Evolutionary conservation across 2,329 filamentous ascomycete species (phyloP).

Genomic region (Sordariomycetes sp.): DNA sequence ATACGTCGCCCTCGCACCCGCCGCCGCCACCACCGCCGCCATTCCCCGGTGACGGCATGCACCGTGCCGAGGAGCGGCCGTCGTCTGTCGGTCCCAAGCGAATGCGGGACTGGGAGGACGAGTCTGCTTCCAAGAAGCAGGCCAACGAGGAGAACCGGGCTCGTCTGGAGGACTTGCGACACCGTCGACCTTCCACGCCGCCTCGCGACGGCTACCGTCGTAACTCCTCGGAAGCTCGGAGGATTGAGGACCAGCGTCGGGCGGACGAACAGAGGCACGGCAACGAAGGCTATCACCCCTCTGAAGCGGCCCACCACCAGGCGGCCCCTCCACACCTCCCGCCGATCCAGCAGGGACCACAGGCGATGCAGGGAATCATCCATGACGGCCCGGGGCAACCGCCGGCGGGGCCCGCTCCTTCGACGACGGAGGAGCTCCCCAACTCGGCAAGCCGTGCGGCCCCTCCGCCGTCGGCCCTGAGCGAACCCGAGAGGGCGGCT

Average conservation of each 20-base stretch:
- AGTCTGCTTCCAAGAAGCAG: slow-evolving; percentile 69
- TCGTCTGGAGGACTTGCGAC: slow-evolving; percentile 73
- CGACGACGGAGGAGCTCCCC: slow-evolving; percentile 42
- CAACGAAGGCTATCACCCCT: slow-evolving; percentile 78
- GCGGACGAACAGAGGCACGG: slow-evolving; percentile 55
- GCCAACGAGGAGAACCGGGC: slow-evolving; percentile 81
- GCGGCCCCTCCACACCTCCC: slow-evolving; percentile 45
- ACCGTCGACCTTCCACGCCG: slow-evolving; percentile 69
- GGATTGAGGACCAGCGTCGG: slow-evolving; percentile 51
- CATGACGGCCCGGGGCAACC: slow-evolving; percentile 33
- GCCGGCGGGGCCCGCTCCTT: slow-evolving; percentile 25
- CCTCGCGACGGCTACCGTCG: slow-evolving; percentile 60
- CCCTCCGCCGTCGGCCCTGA: slow-evolving; percentile 14
- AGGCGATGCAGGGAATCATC: slow-evolving; percentile 40
- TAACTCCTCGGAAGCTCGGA: slow-evolving; percentile 63
- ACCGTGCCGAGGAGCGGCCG: slow-evolving; percentile 58
- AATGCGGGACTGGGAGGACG: slow-evolving; percentile 86
- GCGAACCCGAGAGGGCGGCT: slow-evolving; percentile 73
- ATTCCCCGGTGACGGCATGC: slow-evolving; percentile 56
- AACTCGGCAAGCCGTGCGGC: background rate
- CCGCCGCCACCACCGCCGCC: slow-evolving; percentile 26
- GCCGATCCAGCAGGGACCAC: slow-evolving; percentile 51
- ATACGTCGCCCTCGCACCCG: slow-evolving; percentile 35
- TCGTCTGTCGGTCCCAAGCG: slow-evolving; percentile 74
- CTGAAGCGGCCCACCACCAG: slow-evolving; percentile 62